Conservation (phyloP, 208 protist species). For the Endotrypanum monterogeii region DNA sequence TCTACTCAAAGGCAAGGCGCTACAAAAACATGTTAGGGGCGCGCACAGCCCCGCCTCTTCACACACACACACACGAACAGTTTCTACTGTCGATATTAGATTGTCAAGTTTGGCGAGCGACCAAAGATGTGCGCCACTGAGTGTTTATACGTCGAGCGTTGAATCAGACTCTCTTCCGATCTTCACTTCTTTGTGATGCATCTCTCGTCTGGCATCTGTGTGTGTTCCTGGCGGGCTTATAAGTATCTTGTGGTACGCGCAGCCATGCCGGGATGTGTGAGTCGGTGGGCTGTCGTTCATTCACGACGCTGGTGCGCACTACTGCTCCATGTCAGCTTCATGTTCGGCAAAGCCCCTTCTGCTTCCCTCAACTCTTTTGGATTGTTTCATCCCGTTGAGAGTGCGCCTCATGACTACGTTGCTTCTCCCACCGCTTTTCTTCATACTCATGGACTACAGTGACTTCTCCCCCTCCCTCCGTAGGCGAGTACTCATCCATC, state of each 20-base stretch:
- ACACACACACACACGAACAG: too few species aligned
- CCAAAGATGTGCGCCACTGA: background rate
- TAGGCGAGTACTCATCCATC: background rate
- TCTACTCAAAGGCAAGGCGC: background rate
- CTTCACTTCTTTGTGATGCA: background rate
- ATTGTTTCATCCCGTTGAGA: background rate
- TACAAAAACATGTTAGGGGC: too few species aligned
- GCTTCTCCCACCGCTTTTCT: background rate
- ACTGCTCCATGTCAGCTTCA: background rate
- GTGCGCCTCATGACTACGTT: background rate
- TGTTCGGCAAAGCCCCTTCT: slow-evolving; percentile 9
- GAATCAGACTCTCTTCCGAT: background rate
- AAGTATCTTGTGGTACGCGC: background rate
- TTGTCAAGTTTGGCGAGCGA: background rate
- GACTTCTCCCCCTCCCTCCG: background rate
- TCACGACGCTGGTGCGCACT: background rate
- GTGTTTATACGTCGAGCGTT: background rate
- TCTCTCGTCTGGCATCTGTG: background rate
- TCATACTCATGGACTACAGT: background rate
- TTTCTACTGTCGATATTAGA: too few species aligned
- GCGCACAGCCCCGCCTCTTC: background rate
- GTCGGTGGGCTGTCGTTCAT: too few species aligned
- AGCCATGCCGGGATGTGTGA: background rate
- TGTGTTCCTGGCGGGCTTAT: background rate
- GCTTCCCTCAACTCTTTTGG: slow-evolving; percentile 5